Base-by-base conservation (phyloP, 768 basidiomycete genomes). In the Melanogaster broomeanus region DNA sequence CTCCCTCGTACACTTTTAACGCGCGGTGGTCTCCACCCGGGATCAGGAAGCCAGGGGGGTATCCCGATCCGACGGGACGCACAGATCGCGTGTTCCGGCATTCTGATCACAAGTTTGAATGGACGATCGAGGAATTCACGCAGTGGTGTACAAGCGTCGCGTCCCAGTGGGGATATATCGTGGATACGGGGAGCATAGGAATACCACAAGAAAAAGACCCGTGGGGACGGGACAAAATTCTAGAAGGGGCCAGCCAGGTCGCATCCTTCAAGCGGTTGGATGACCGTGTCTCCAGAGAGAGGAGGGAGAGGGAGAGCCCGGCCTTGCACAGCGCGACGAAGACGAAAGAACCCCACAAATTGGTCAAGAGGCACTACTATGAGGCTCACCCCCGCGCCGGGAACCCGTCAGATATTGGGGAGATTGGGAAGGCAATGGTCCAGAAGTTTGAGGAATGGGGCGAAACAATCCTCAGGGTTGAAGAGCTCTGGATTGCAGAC, bases 71-170 rank as follows among this genome's bases (percentile, higher is more conserved):
- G 3, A 93, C 91, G 0, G 73, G 77, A 13, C 80, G 88, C 16
- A 93, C 90, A 0, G 63, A 78, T 42, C 81, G 92, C 1, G 67
- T 88, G 25, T 94, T 93, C 72, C 77, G 93, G 19, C 90, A 95
- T 62, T 52, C 69, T 21, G 93, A 94, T 57, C 93, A 96, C 68
- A 88, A 93, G 59, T 92, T 94, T 55, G 93, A 96, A 66, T 95
- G 89, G 88, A 93, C 90, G 0, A 63, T 69, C 0, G 80, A 82
- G 3, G 93, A 95, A 61, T 96, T 92, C 62, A 60, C 63, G 18
- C 58, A 56, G 15, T 89, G 86, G 82, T 92, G 90, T 61, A 55
- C 68, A 11, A 62, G 60, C 0, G 72, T 70, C 2, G 89, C 87
- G 0, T 62, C 61, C 4, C 76, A 81, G 42, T 93, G 88, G 87